Percentiles rank a stretch among this genome's conserved stretches.
These are phyloP conservation scores for Neopestalotiopsis sp. DNA, from an alignment of 2,329 filamentous ascomycete species.

Conservation along the genomic window DNA sequence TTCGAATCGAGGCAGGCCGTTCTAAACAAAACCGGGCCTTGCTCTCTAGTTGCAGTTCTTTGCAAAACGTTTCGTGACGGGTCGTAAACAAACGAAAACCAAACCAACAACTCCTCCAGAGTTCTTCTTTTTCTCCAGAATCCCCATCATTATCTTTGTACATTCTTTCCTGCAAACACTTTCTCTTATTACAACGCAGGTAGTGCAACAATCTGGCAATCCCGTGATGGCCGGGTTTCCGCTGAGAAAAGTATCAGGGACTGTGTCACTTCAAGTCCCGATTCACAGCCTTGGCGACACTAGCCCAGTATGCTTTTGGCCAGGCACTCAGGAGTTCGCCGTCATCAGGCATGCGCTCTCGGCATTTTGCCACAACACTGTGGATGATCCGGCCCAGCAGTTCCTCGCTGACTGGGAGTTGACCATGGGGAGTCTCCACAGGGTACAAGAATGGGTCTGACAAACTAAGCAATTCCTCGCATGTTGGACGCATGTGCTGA, in stretches of 20 bases:
- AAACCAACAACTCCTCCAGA: neutral
- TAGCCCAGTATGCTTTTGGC: conserved; percentile 68
- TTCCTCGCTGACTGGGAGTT: conserved; percentile 67
- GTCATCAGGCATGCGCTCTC: conserved; percentile 64
- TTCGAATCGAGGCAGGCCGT: conserved; percentile 2
- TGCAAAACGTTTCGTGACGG: conserved; percentile 12
- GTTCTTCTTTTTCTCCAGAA: neutral
- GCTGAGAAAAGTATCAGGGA: too few relatives aligned
- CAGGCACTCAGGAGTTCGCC: conserved; percentile 60
- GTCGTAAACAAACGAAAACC: conserved; percentile 4
- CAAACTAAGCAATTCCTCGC: conserved; percentile 63
- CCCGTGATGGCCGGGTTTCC: too few relatives aligned
- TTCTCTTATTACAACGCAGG: neutral
- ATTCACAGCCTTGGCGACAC: conserved; percentile 58
- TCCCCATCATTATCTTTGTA: conserved; percentile 2
- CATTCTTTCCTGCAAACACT: neutral
- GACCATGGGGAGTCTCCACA: conserved; percentile 57
- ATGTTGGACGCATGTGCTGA: conserved; percentile 66
- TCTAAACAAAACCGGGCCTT: neutral
- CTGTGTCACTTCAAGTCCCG: conserved; percentile 30
- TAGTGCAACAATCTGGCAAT: neutral
- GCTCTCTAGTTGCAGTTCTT: neutral
- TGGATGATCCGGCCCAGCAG: conserved; percentile 66
- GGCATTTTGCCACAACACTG: conserved; percentile 65
- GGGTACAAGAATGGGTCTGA: conserved; percentile 71